These are phyloP conservation scores for Teratosphaeria destructans DNA, from an alignment of 2,329 filamentous ascomycete species.

Conservation along the genomic window DNA sequence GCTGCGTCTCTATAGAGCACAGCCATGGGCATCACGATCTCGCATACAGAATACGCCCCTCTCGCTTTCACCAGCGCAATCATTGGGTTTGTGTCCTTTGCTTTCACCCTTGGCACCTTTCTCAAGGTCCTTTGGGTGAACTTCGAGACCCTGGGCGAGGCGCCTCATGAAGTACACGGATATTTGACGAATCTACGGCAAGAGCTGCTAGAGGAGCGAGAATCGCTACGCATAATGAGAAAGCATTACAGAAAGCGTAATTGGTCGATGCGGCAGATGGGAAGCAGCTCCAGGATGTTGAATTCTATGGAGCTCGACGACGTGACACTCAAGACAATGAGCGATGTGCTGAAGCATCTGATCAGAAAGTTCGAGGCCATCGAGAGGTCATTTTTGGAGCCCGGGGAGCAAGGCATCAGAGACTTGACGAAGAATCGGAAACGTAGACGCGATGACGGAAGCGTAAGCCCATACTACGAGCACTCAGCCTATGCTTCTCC, in stretches of 20 bases:
- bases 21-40: conserved; percentile 24
- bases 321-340: conserved; percentile 27
- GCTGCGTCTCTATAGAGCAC: background rate
- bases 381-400: conserved; percentile 29
- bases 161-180: conserved; percentile 29
- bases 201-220: conserved; percentile 31
- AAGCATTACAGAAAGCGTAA: conserved; percentile 10
- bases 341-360: conserved; percentile 25
- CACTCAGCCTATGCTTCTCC: conserved; percentile 20
- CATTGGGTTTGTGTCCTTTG: conserved; percentile 34
- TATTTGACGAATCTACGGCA: conserved; percentile 32
- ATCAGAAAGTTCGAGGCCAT: conserved; percentile 27
- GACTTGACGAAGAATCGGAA: conserved; percentile 10
- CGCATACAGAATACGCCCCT: conserved; percentile 22
- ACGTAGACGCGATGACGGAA: conserved; percentile 10
- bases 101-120: conserved; percentile 34
- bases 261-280: conserved; percentile 2
- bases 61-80: conserved; percentile 27
- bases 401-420: conserved; percentile 15
- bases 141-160: conserved; percentile 27
- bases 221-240: conserved; percentile 23
- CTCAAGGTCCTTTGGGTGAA: conserved; percentile 33
- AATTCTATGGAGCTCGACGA: conserved; percentile 24
- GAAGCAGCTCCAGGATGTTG: conserved; percentile 11
- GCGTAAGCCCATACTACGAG: conserved; percentile 12